Base-by-base conservation (phyloP, 2,329 filamentous ascomycete species). In the Madurella mycetomatis region DNA sequence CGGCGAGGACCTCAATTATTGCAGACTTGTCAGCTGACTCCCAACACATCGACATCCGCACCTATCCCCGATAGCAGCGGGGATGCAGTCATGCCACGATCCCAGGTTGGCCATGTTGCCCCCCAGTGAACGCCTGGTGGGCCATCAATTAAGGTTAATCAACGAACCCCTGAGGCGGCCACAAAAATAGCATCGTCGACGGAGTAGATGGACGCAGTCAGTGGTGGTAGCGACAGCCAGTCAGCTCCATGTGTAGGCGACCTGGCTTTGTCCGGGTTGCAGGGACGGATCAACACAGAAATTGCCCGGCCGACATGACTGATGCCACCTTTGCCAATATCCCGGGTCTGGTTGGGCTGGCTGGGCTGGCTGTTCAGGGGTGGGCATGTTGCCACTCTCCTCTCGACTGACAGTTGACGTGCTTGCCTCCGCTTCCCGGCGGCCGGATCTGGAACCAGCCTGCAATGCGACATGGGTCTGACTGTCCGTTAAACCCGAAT, bases 91-190 rank as follows among this genome's bases (percentile, higher is more conserved):
- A 57, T 52, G 52, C 55, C 58, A 53, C 48, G 47, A 55, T 49
- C 56, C 34, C 54, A 58, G 62, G 57, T 55, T 58, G 41, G 52
- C 49, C 42, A 54, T 51, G 56, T 40, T 53, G 51, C 43, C 55
- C 25, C 52, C 52, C 51, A 53, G 53, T 56, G 50, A 59, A 55
- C 45, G n/a, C 31, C 16, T 37, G 48, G 56, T 54, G 59, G 53
- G 42, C 37, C 56, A 57, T 48, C 62, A 68, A 68, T 69, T 65
- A 70, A 70, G 66, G 67, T 70, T 68, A 73, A 71, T 71, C 56
- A 69, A 68, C 53, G 47, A 37, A 60, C 52, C 62, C 62, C 58
- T 60, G 55, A 52, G 51, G 52, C 37, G 47, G 59, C 49, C 58
- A 65, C 65, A 63, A 70, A 70, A 70, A 69, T 69, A 70, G 67